A percentile compares a stretch with the other conserved stretches of the same genome.
phyloP scores from a whole-genome alignment of 1,284 basidiomycete genomes.

The Schizophyllum amplum region DNA sequence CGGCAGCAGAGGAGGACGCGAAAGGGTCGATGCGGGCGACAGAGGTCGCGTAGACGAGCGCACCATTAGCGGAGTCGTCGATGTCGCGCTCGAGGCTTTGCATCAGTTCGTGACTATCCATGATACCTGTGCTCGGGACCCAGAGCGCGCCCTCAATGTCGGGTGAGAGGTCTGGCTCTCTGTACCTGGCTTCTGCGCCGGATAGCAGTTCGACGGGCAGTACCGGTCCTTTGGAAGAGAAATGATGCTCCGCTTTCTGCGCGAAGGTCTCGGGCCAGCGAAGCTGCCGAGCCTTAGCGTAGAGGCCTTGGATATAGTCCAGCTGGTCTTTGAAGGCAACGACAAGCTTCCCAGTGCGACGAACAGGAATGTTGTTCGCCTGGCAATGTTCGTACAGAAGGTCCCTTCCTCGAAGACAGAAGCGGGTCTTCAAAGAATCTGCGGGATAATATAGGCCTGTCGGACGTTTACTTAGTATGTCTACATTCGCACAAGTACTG shows the following conservation, averaged over 20 bases:
- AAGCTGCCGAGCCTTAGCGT: constrained; percentile 52
- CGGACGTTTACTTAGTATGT: too few species aligned
- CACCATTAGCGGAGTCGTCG: constrained; percentile 58
- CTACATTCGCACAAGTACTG: too few species aligned
- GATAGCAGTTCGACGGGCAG: constrained; percentile 65
- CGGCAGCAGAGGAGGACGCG: too few species aligned
- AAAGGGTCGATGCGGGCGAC: constrained; percentile 84
- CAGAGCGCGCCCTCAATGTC: constrained; percentile 71
- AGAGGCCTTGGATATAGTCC: constrained; percentile 63
- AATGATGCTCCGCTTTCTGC: constrained; percentile 20
- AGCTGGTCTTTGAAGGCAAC: constrained; percentile 62
- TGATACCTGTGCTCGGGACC: constrained; percentile 85
- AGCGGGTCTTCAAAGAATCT: constrained; percentile 76
- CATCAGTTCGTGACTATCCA: constrained; percentile 83
- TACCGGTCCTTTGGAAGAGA: background rate
- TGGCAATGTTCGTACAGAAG: constrained; percentile 79
- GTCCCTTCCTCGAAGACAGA: constrained; percentile 84
- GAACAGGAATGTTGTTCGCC: constrained; percentile 56
- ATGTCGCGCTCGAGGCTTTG: constrained; percentile 77
- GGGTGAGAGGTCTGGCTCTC: constrained; percentile 78
- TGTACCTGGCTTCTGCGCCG: constrained; percentile 60
- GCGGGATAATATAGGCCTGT: constrained; percentile 83
- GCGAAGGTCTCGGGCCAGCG: constrained; percentile 32
- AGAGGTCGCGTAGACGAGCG: constrained; percentile 75
- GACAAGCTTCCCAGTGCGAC: constrained; percentile 83